A percentile compares a stretch with the other conserved stretches of the same genome.
phyloP scores from a whole-genome alignment of 257 asterid genomes.

The Capsicum chinense region DNA sequence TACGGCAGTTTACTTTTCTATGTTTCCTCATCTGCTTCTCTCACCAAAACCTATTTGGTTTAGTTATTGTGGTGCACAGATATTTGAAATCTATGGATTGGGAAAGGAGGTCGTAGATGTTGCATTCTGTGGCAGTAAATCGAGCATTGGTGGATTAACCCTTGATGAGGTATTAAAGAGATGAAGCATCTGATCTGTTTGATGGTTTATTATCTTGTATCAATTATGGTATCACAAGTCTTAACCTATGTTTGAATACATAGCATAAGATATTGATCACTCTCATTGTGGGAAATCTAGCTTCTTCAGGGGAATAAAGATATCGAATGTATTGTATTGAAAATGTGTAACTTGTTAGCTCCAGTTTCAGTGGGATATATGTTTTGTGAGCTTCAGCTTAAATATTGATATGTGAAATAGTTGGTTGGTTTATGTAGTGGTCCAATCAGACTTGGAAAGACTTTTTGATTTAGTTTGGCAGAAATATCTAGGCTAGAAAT shows the following conservation, averaged over 20 bases:
- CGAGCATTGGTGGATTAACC: slow-evolving; percentile 94
- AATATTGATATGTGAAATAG: not conserved
- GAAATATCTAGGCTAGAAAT: not conserved
- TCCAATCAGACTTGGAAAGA: slow-evolving; percentile 18
- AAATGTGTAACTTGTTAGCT: slow-evolving; percentile 1
- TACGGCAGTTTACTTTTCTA: slow-evolving; percentile 27
- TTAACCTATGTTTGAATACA: not conserved
- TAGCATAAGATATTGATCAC: slow-evolving; percentile 15
- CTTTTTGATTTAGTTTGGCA: not conserved
- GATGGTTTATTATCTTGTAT: not conserved
- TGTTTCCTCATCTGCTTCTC: slow-evolving; percentile 29
- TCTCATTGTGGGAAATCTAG: not conserved
- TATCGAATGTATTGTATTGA: not conserved
- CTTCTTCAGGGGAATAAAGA: not conserved
- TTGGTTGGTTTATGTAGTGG: not conserved
- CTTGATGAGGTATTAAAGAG: slow-evolving; percentile 82
- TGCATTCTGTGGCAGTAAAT: slow-evolving; percentile 91
- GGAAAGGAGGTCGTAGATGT: slow-evolving; percentile 80
- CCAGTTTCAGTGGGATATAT: slow-evolving; percentile 10
- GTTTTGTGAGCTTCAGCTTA: slow-evolving; percentile 22
- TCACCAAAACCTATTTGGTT: slow-evolving; percentile 41
- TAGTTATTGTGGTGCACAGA: slow-evolving; percentile 98
- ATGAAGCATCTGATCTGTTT: slow-evolving; percentile 20
- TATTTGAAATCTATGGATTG: slow-evolving; percentile 95
- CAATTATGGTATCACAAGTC: not conserved